Evolutionary conservation across 169 alveolate species (phyloP).

Genomic region (Eimeria brunetti): DNA sequence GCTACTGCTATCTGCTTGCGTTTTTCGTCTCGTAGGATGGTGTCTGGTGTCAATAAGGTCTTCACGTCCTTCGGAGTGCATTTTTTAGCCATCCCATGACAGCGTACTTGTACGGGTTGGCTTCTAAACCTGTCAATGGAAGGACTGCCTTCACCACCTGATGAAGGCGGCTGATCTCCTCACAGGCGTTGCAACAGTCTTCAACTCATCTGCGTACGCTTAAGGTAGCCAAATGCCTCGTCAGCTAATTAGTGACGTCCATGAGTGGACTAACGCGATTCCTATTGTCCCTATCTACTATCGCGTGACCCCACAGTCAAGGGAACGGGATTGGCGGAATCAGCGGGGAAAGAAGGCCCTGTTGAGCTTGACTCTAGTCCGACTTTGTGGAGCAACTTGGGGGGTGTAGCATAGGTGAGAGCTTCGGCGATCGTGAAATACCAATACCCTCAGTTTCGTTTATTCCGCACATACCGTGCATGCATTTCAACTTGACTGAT

Average conservation of each 20-base stretch:
- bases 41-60: too few relatives aligned
- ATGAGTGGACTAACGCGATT: constrained; percentile 88
- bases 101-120: too few relatives aligned
- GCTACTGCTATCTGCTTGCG: too few relatives aligned
- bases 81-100: too few relatives aligned
- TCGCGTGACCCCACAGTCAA: neutral
- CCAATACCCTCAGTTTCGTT: constrained; percentile 93
- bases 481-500: too few relatives aligned
- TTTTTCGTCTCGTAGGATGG: too few relatives aligned
- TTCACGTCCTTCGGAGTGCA: too few relatives aligned
- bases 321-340: constrained; percentile 62
- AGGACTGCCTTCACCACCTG: too few relatives aligned
- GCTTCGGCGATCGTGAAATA: constrained; percentile 91
- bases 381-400: constrained; percentile 94
- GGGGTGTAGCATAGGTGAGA: constrained; percentile 95
- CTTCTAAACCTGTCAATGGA: too few relatives aligned
- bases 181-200: too few relatives aligned
- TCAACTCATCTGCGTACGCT: too few relatives aligned
- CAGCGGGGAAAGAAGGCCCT: constrained; percentile 97
- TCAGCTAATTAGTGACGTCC: constrained; percentile 94
- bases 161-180: too few relatives aligned
- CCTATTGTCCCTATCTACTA: neutral
- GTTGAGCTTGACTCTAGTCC: constrained; percentile 96
- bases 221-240: constrained; percentile 88
- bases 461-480: constrained; percentile 80